Conservation (phyloP, 2,329 filamentous ascomycete species). For the Fusarium veterinarium region DNA sequence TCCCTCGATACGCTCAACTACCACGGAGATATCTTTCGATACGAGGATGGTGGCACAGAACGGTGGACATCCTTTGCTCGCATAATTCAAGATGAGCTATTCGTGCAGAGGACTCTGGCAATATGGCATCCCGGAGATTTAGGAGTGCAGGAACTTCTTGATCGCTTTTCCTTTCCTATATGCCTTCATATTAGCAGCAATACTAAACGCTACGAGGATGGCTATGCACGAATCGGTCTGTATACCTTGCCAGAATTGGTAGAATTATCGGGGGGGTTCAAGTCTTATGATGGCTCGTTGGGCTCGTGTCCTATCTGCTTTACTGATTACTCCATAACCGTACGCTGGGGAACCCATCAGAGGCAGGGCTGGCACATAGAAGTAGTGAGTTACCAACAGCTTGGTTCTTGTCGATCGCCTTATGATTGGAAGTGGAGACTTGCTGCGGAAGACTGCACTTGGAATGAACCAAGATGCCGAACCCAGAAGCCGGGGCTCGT, state of each 20-base stretch:
- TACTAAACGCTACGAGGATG: no score
- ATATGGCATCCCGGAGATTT: no score
- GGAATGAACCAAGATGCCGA: not conserved
- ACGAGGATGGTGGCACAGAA: not conserved
- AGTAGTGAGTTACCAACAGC: not conserved
- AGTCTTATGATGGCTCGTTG: no score
- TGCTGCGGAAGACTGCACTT: accelerated
- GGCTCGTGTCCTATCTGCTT: slow-evolving; percentile 10
- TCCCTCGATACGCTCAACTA: not conserved
- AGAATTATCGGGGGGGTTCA: no score
- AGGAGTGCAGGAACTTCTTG: no score
- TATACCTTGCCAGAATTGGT: no score
- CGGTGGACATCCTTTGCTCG: not conserved
- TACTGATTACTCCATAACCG: slow-evolving; percentile 15
- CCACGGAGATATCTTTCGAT: accelerated
- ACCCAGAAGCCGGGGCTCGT: not conserved
- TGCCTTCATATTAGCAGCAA: no score
- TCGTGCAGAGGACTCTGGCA: not conserved
- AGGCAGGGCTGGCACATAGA: slow-evolving; percentile 1
- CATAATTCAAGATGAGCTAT: slow-evolving; percentile 5
- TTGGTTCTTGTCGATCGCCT: slow-evolving; percentile 12
- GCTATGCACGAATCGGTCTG: no score
- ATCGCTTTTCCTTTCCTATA: no score
- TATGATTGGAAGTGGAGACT: slow-evolving; percentile 20
- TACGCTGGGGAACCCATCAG: not conserved